These are phyloP conservation scores for Serendipita sp. DNA, from an alignment of 768 basidiomycete species.

Conservation along the genomic window DNA sequence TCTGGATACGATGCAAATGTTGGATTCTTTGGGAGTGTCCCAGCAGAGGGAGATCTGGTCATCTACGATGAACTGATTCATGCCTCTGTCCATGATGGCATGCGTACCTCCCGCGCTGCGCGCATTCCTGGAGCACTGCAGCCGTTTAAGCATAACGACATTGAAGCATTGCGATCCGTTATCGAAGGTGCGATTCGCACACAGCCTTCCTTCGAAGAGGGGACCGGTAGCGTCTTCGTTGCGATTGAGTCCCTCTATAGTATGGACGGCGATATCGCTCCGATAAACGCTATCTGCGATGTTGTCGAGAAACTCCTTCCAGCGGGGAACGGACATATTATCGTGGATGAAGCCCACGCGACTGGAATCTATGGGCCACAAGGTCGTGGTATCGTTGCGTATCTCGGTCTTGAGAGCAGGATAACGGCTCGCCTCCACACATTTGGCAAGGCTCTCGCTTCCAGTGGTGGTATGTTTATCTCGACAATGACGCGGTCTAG, in stretches of 20 bases:
- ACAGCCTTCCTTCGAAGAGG: conserved; percentile 22
- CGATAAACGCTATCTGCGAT: conserved; percentile 48
- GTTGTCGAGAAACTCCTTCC: conserved; percentile 47
- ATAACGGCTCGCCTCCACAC: conserved; percentile 73
- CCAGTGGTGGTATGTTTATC: conserved; percentile 56
- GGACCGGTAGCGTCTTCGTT: conserved; percentile 45
- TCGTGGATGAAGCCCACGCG: conserved; percentile 89
- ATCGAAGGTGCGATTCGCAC: conserved; percentile 13
- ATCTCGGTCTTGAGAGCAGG: conserved; percentile 50
- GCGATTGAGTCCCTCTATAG: conserved; percentile 82
- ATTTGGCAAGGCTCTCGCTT: conserved; percentile 82
- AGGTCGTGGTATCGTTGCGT: conserved; percentile 58
- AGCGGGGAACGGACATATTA: conserved; percentile 44
- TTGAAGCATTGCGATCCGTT: conserved; percentile 15
- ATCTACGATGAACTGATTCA: conserved; percentile 81
- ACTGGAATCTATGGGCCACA: conserved; percentile 75
- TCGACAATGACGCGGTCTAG: neutral
- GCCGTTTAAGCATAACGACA: conserved; percentile 59
- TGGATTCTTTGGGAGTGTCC: conserved; percentile 66
- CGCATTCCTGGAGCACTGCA: conserved; percentile 18
- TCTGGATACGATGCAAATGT: conserved; percentile 90
- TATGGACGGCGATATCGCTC: conserved; percentile 90
- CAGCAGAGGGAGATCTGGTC: conserved; percentile 59
- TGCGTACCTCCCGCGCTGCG: conserved; percentile 44
- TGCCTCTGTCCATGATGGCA: conserved; percentile 81